A percentile compares a stretch with the other conserved stretches of the same genome.
Evolutionary conservation across 768 basidiomycete genomes (phyloP).

Genomic region (Suillus cothurnatus): DNA sequence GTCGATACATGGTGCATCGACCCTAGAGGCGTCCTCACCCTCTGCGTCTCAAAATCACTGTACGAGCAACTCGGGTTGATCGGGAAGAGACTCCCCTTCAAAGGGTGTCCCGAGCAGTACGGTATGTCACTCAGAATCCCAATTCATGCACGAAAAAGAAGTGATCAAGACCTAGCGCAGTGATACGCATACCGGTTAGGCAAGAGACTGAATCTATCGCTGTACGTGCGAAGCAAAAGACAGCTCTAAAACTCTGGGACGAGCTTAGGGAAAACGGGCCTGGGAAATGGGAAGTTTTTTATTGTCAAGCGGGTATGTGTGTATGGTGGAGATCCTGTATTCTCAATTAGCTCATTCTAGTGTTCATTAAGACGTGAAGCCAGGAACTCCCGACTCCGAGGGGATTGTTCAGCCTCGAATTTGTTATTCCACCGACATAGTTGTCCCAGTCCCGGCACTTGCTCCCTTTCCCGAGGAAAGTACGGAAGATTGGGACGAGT

Average conservation of each 20-base stretch:
- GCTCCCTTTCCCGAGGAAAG: conserved; percentile 32
- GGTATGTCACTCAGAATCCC: conserved; percentile 38
- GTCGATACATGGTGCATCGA: conserved; percentile 77
- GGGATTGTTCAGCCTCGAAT: conserved; percentile 24
- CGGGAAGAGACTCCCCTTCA: conserved; percentile 58
- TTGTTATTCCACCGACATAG: conserved; percentile 34
- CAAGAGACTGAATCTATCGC: conserved; percentile 39
- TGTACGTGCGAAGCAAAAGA: conserved; percentile 40
- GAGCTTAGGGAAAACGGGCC: conserved; percentile 35
- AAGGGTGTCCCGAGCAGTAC: conserved; percentile 47
- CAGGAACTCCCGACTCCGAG: conserved; percentile 2
- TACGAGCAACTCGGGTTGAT: conserved; percentile 65
- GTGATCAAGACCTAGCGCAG: conserved; percentile 35
- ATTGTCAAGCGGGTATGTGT: conserved; percentile 29
- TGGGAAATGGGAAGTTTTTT: conserved; percentile 49
- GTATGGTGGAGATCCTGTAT: neutral
- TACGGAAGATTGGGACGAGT: conserved; percentile 53
- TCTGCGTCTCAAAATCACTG: conserved; percentile 55
- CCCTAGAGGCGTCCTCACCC: conserved; percentile 56
- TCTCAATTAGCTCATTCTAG: conserved; percentile 8
- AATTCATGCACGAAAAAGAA: neutral
- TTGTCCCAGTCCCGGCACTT: conserved; percentile 43
- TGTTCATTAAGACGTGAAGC: neutral
- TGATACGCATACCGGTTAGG: conserved; percentile 48
- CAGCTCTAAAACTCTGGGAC: conserved; percentile 55